phyloP scores from a whole-genome alignment of 2,329 filamentous ascomycete genomes.

The Diplodia corticola region DNA sequence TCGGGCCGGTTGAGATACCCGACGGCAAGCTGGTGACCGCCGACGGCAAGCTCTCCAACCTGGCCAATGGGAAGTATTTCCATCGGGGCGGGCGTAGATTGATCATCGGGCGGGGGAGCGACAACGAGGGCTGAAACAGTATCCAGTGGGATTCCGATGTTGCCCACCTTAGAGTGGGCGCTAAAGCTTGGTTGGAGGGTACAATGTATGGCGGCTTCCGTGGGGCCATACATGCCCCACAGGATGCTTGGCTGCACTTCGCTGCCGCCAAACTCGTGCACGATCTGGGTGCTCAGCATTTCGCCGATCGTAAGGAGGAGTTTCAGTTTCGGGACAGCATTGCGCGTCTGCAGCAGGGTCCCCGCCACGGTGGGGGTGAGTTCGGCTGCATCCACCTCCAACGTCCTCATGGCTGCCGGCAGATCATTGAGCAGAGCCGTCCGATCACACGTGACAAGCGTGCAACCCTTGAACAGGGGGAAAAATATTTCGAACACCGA shows the following conservation, averaged over 20 bases:
- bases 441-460: conserved; percentile 71
- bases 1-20: conserved; percentile 81
- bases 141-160: conserved; percentile 75
- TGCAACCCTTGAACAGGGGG: conserved; percentile 70
- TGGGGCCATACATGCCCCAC: conserved; percentile 93
- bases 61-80: conserved; percentile 64
- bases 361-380: conserved; percentile 85
- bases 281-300: conserved; percentile 78
- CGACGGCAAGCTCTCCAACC: conserved; percentile 77
- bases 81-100: conserved; percentile 35
- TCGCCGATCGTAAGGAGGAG: conserved; percentile 86
- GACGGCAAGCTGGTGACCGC: conserved; percentile 74
- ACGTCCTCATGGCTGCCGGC: conserved; percentile 61
- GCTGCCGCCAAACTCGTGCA: conserved; percentile 74
- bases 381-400: conserved; percentile 80
- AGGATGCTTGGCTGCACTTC: conserved; percentile 61
- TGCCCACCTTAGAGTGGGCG: conserved; percentile 58
- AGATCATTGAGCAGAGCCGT: conserved; percentile 73
- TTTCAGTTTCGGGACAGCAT: conserved; percentile 66
- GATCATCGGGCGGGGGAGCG: conserved; percentile 41
- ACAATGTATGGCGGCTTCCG: conserved; percentile 89
- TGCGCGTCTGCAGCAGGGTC: conserved; percentile 69
- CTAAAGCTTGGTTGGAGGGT: conserved; percentile 69
- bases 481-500: conserved; percentile 96
- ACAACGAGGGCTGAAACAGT: conserved; percentile 79